Evolutionary conservation across 2,329 filamentous ascomycete genomes (phyloP), one percentile per base, ranked within the genome.

Genomic region (Lachnellula occidentalis): DNA sequence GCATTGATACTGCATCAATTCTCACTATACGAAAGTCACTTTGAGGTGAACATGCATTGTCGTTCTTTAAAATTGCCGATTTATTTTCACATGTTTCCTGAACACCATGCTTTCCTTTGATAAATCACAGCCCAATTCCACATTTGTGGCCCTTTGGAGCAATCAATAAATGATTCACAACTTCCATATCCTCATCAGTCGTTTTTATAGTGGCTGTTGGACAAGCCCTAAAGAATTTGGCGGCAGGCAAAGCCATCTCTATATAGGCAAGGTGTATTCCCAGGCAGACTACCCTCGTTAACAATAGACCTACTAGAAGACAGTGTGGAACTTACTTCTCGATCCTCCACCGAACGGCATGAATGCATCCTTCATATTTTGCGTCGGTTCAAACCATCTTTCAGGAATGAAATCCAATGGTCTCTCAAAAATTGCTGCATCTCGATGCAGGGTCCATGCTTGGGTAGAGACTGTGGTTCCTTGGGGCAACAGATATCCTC

Each of bases 191-290:
- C 0, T 62, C 57, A 47, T 73, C 69, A 1, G 54, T 61, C 66
- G 72, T 73, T n/a, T 70, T 72, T 7, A 69, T 53, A 17, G 46
- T 66, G 1, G 69, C 66, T 50, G 66, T 64, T 0, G 72, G 71
- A 57, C 75, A 79, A 34, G 75, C 67, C 0, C 73, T 70, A 63
- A 83, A 81, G 65, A 85, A 80, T 5, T 73, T 69, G 0, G 78
- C 76, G 0, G 75, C 71, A 0, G 73, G 77, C 36, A 80, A 73
- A 8, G 79, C 72, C 31, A 84, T 62, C 61, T 84, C 80, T 68
- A 80, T 80, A 21, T 72, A 70, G 0, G 81, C 81, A 19, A 85
- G 70, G 56, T 83, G 79, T 24, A 80, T 69, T 2, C 81, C 81
- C 15, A 86, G 70, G 56, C 82, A 85, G 2, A 67, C 68, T 72